Base-by-base conservation (phyloP, 768 basidiomycete genomes). In the Hygrocybe coccinea region DNA sequence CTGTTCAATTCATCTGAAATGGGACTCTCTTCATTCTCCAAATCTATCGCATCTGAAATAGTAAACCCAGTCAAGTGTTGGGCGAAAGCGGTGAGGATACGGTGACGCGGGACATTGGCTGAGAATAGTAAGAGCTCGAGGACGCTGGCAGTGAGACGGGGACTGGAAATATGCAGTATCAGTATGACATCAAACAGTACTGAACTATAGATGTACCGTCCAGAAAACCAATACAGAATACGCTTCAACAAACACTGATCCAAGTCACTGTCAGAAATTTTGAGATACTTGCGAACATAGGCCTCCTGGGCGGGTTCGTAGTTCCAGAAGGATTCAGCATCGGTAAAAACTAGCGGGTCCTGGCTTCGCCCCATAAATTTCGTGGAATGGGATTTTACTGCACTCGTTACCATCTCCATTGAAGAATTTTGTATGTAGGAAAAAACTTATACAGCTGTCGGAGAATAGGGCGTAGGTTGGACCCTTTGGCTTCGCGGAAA, bases 161-260 rank as follows among this genome's bases (percentile, higher is more conserved):
- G 43, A 50, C 57, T 60, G 9, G 19, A 24, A 52, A 10, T 51
- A 19, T n/a, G n/a, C n/a, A 50, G 21, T 22, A 35, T 56, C 49
- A 56, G 50, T 38, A 51, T 17, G 8, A 34, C 17, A 3, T 49
- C 35, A 37, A 45, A 50, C 14, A 34, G 29, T 50, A 21, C 49
- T 34, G 33, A 50, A 44, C 55, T 19, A 50, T 21, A 37, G 39
- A 59, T 58, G 48, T 44, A 61, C 62, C 50, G 58, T 25, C 62
- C 58, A 53, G 58, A 57, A 59, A 63, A 61, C 58, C 60, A 61
- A 55, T 54, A 55, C 45, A 19, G 12, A 47, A 63, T 63, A 55
- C 58, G 56, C 34, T 61, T 52, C 50, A 63, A 54, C 50, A 63
- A 50, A 49, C 44, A 57, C 57, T 34, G 29, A 61, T 63, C 60